Evolutionary conservation across 2,329 filamentous ascomycete species (phyloP).

Genomic region (Colletotrichum sp.): DNA sequence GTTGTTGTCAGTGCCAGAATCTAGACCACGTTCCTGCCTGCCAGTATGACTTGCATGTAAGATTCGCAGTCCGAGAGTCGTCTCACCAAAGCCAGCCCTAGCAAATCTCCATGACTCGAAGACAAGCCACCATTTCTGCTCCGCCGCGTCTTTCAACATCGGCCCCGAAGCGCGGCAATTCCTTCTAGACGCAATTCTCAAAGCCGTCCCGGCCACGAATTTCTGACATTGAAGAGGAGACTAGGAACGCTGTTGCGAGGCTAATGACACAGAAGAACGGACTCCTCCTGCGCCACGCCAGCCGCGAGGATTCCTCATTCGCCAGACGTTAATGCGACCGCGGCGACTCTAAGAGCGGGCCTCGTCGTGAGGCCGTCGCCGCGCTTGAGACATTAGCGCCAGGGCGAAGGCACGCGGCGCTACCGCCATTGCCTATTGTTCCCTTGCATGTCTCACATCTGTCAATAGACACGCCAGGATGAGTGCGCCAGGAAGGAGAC

Average conservation of each 20-base stretch:
- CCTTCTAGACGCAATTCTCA: neutral
- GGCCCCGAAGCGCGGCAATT: neutral
- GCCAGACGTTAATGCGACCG: neutral
- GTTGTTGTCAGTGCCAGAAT: neutral
- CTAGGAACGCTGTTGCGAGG: neutral
- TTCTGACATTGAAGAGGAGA: neutral
- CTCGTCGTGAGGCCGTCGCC: neutral
- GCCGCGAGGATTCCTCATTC: neutral
- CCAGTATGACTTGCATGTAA: neutral
- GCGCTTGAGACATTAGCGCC: neutral
- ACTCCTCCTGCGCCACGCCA: neutral
- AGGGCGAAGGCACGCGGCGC: neutral
- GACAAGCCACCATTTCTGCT: neutral
- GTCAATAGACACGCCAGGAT: neutral
- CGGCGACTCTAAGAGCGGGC: neutral
- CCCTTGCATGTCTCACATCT: neutral
- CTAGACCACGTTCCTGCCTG: neutral
- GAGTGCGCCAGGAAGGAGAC: neutral
- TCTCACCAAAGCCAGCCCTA: neutral
- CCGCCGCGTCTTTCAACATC: neutral
- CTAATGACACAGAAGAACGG: neutral
- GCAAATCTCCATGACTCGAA: neutral
- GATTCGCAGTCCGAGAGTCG: neutral
- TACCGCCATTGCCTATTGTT: neutral
- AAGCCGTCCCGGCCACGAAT: neutral